phyloP scores from a whole-genome alignment of 352 stramenopile species.

The Phytopythium cucurbitacearum region DNA sequence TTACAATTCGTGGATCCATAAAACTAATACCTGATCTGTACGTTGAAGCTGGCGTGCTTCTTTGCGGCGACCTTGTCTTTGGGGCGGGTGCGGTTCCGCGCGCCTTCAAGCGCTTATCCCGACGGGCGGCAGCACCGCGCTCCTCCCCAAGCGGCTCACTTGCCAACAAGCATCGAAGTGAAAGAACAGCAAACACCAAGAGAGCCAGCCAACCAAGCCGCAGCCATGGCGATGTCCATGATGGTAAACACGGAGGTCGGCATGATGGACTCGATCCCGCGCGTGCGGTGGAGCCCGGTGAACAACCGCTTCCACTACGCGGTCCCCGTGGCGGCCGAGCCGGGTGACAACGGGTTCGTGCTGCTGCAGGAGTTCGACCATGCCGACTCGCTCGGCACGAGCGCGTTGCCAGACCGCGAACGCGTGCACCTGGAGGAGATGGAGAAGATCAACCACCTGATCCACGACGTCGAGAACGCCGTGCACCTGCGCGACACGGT shows the following conservation, averaged over 20 bases:
- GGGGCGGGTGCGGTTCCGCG: conserved; percentile 1
- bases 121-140: not conserved
- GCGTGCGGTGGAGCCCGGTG: conserved; percentile 57
- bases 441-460: conserved; percentile 68
- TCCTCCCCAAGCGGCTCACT: conserved; percentile 10
- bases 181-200: conserved; percentile 15
- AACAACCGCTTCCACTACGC: conserved; percentile 83
- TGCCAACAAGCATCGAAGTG: conserved; percentile 14
- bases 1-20: too few species aligned
- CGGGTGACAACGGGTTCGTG: conserved; percentile 57
- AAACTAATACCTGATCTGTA: not conserved
- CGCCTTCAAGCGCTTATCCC: conserved; percentile 2
- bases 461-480: conserved; percentile 66
- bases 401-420: conserved; percentile 42
- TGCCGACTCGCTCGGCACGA: conserved; percentile 33
- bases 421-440: conserved; percentile 66
- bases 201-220: conserved; percentile 5
- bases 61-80: conserved; percentile 8
- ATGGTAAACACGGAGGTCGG: conserved; percentile 28
- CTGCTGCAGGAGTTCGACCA: conserved; percentile 69
- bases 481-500: conserved; percentile 59
- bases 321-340: conserved; percentile 55
- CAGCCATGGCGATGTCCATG: conserved; percentile 42
- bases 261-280: conserved; percentile 57
- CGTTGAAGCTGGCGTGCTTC: conserved; percentile 2